phyloP scores from a whole-genome alignment of 2,329 filamentous ascomycete species.

The Fusarium duplospermum region DNA sequence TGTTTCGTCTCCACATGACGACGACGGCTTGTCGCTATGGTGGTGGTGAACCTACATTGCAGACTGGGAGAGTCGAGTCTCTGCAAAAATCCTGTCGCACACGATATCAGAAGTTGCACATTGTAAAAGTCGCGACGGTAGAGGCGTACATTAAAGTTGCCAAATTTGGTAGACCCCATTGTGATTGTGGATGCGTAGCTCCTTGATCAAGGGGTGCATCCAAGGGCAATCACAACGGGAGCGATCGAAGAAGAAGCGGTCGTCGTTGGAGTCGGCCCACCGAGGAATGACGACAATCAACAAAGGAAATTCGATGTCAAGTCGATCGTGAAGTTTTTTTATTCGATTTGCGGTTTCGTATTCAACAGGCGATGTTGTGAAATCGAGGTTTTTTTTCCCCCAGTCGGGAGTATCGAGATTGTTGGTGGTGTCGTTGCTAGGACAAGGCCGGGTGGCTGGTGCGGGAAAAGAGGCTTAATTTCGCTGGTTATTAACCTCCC shows the following conservation, averaged over 20 bases:
- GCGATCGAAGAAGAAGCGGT: slow-evolving; percentile 1
- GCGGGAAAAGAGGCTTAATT: slow-evolving; percentile 34
- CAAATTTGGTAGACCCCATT: slow-evolving; percentile 72
- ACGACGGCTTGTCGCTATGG: slow-evolving; percentile 13
- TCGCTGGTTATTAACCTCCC: slow-evolving; percentile 33
- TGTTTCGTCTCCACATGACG: slow-evolving; percentile 34
- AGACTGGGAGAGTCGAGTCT: slow-evolving; percentile 84
- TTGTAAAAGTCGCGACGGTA: slow-evolving; percentile 5
- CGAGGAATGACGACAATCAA: slow-evolving; percentile 16
- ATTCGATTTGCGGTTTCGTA: slow-evolving; percentile 11
- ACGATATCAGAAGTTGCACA: slow-evolving; percentile 36
- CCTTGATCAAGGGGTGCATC: slow-evolving; percentile 41
- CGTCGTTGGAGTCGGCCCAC: slow-evolving; percentile 17
- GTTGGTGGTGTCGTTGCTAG: slow-evolving; percentile 35
- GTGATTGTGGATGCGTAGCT: slow-evolving; percentile 47
- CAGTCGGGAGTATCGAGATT: slow-evolving; percentile 33
- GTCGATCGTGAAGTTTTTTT: slow-evolving; percentile 21
- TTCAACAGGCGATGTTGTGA: slow-evolving; percentile 21
- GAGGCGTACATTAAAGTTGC: slow-evolving; percentile 66
- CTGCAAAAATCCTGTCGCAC: slow-evolving; percentile 78
- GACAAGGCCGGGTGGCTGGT: slow-evolving; percentile 38
- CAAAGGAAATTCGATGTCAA: slow-evolving; percentile 10
- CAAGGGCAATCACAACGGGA: slow-evolving; percentile 44
- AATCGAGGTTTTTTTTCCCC: slow-evolving; percentile 32
- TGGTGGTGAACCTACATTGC: slow-evolving; percentile 74